These are phyloP conservation scores for Inonotus obliquus DNA, from an alignment of 1,284 basidiomycete species.

Conservation along the genomic window DNA sequence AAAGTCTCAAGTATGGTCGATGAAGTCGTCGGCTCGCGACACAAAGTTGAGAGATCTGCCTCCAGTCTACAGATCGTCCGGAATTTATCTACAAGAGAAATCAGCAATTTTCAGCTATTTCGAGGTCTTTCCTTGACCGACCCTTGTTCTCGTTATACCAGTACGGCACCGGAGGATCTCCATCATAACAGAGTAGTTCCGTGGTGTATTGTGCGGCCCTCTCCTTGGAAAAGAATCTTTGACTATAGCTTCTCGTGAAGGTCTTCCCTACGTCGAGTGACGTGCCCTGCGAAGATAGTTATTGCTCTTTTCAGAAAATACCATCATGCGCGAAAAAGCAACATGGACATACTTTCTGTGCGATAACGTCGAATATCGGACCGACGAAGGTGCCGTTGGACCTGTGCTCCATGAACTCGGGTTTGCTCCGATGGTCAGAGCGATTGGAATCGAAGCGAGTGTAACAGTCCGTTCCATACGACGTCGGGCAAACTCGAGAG, in stretches of 20 bases:
- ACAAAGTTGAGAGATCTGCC: conserved; percentile 44
- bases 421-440: conserved; percentile 4
- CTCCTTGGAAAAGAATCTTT: neutral
- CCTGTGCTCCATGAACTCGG: neutral
- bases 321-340: no score
- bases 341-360: neutral
- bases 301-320: neutral
- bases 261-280: neutral
- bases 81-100: conserved; percentile 43
- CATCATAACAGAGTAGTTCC: neutral
- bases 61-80: conserved; percentile 51
- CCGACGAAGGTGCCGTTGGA: neutral
- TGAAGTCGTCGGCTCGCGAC: conserved; percentile 48
- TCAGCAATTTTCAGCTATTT: no score
- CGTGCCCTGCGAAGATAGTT: neutral
- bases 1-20: conserved; percentile 51
- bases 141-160: conserved; percentile 12
- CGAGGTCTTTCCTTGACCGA: neutral
- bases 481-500: neutral
- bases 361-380: neutral
- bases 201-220: neutral
- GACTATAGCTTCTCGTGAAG: neutral
- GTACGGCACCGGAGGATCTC: conserved; percentile 3
- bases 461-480: conserved; percentile 1
- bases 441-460: neutral